Evolutionary conservation across 306 rosid species (phyloP), one percentile per base, ranked within the genome.

Genomic region (Prosopis cineraria): DNA sequence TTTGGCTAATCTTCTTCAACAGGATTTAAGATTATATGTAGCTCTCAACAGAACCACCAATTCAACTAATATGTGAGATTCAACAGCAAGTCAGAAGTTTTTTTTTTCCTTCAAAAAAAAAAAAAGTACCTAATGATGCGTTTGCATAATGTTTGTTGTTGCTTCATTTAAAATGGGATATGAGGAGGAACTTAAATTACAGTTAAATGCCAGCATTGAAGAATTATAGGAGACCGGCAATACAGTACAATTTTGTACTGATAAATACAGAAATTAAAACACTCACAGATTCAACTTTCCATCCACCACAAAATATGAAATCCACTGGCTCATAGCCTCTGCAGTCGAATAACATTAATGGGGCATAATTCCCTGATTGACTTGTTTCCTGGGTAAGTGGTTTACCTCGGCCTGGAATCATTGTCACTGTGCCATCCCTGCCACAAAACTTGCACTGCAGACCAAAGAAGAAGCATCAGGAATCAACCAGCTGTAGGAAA

Each of bases 241-340:
- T 8, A 19, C 40, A 34, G 75, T 6, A 74, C 70, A 72, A 53
- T 73, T 67, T 68, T 56, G 62, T 30, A 79, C 31, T 24, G 63
- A 39, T 48, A 76, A 17, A 19, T 22, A 75, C 43, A 58, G 47
- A 59, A 64, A 59, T 19, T n/a, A 64, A 30, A 72, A 81, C 72
- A 83, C 97, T 94, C 85, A 92, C 98, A 56, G 98, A 95, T 79
- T 89, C 90, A 83, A 77, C 97, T 79, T 87, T 89, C 98, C 97
- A 94, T 52, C 91, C 97, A 78, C 17, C 67, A 66, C 78, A 17
- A 43, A 94, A 87, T 50, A 84, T 69, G 68, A 45, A 94, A 77
- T 70, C 95, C 36, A 89, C 78, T 2, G 95, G 98, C 65, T 92
- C 97, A 74, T 81, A 90, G 72, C 97, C 98, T 82, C 95, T 84